Evolutionary conservation across 805 yeast genomes (phyloP).

Genomic region (Peterozyma xylosa): DNA sequence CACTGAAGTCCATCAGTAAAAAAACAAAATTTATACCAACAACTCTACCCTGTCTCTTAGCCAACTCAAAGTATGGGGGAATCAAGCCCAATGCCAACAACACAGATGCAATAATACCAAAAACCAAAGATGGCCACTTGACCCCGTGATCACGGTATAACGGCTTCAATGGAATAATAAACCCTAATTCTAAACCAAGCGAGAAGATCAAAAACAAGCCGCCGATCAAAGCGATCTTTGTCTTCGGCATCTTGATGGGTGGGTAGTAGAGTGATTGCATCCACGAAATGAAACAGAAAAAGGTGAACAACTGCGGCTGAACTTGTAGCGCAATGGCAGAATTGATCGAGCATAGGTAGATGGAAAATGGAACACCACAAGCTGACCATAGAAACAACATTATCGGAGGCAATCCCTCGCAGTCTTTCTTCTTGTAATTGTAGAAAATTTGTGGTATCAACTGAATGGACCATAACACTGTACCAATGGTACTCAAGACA

Average conservation of each 20-base stretch:
- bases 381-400: constrained; percentile 84
- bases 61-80: constrained; percentile 50
- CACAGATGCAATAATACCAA: constrained; percentile 43
- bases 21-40: constrained; percentile 49
- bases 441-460: constrained; percentile 65
- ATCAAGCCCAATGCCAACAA: constrained; percentile 42
- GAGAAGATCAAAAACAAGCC: constrained; percentile 27
- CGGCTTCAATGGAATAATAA: constrained; percentile 43
- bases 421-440: constrained; percentile 69
- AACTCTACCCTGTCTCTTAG: constrained; percentile 44
- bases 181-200: constrained; percentile 36
- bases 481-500: constrained; percentile 81
- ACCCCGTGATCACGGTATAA: constrained; percentile 30
- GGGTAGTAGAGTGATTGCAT: constrained; percentile 46
- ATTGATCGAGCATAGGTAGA: constrained; percentile 39
- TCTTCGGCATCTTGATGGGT: constrained; percentile 28
- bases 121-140: constrained; percentile 37
- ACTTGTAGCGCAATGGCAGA: constrained; percentile 43
- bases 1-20: constrained; percentile 39
- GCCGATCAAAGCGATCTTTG: constrained; percentile 21
- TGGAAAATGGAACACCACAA: constrained; percentile 47
- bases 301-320: constrained; percentile 48
- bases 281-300: constrained; percentile 41
- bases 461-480: constrained; percentile 91
- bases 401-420: constrained; percentile 80